Evolutionary conservation across 345 rosid species (phyloP), one percentile per base, ranked within the genome.

Genomic region (Gossypium raimondii): DNA sequence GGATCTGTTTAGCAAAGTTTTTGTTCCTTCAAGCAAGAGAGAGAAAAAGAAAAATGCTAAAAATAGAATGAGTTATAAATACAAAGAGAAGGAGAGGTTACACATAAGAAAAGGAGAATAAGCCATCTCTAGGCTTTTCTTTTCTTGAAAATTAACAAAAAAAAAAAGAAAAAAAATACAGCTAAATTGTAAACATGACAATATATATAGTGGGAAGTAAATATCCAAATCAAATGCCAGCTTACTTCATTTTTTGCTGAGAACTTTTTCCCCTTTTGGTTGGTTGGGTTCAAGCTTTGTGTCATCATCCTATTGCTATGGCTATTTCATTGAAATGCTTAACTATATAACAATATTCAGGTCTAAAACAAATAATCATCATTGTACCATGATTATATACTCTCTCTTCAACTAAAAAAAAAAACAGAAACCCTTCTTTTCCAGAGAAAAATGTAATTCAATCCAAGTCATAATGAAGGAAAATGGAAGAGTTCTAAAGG

Each of bases 31-130:
- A 48, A 17, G 78, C 1, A 68, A 47, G 72, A 70, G 41, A 58
- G 62, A 58, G 63, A 24, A 24, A 58, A 34, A 24, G 38, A 58
- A 60, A 55, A 25, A 44, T 72, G 78, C 82, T 71, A 85, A 83
- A 81, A 71, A 67, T 83, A 81, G 80, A 55, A 78, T 61, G 66
- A 60, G 77, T 71, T 71, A 57, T 55, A 53, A 72, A 76, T 51
- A 20, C 43, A 58, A 22, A 24, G 34, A 55, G 67, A 48, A 45
- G 72, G 70, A 73, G 79, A 77, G 80, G 82, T 79, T 76, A 65
- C 80, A 34, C 78, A 73, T 43, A 59, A 65, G 72, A 75, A 73
- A 76, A 63, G 77, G 79, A 72, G 74, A 74, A 48, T 69, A 56
- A 56, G 66, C 55, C 20, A 58, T 70, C 44, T 69, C 8, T 69